Conservation (phyloP, 768 basidiomycete genomes). For the Hydnomerulius pinastri region DNA sequence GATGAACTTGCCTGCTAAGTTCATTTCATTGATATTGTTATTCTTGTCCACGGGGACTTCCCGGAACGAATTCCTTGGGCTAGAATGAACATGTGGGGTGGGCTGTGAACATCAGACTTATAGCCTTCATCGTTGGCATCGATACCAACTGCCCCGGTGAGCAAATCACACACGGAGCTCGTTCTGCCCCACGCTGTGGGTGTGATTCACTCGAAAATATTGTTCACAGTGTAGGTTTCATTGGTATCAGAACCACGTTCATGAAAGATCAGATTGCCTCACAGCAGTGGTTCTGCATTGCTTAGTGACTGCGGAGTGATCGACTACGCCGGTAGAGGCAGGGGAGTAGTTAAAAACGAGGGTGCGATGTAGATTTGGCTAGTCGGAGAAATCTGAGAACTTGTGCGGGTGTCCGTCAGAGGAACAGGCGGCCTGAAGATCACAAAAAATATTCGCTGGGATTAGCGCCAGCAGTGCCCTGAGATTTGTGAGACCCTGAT, state of each 20-base stretch:
- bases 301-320: constrained; percentile 12
- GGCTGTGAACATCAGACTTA: neutral
- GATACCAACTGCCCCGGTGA: neutral
- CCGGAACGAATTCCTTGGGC: neutral
- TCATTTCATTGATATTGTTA: neutral
- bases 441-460: neutral
- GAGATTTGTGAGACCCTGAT: constrained; percentile 16
- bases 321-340: neutral
- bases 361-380: neutral
- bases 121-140: neutral
- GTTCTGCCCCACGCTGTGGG: neutral
- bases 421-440: neutral
- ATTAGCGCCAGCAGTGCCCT: neutral
- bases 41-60: neutral
- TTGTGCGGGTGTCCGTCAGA: neutral
- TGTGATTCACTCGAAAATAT: neutral
- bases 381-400: neutral
- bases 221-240: neutral
- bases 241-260: neutral
- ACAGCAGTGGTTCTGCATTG: neutral
- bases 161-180: neutral
- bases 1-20: neutral
- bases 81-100: neutral
- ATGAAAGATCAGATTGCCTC: too few relatives aligned
- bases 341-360: neutral